Base-by-base conservation (phyloP, 192 early-diverging fungal species). In the Funneliformis geosporum region DNA sequence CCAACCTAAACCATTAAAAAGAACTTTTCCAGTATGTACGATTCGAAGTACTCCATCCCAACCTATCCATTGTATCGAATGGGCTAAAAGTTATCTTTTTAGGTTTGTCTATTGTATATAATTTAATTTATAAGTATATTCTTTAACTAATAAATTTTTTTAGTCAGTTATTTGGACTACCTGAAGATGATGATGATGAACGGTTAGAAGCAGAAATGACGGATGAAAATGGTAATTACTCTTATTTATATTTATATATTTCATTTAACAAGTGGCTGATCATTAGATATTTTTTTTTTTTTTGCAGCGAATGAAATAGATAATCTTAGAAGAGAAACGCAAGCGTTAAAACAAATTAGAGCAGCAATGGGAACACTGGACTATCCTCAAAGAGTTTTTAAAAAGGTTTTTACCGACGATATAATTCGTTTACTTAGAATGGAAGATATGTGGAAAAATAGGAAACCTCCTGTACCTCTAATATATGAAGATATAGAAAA, bases 31-130 rank as follows among this genome's bases (percentile, higher is more conserved):
- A 21, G 94, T 99, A 8, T 99, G 98, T 82, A 99, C 98, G 8
- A 99, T 99, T 80, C 90, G 98, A 47, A 95, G 93, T 42, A 99
- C 98, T 7, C 98, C 98, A 0, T 93, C 89, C 60, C 90, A 92
- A 38, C 95, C 98, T 18, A 96, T 99, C 61, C 98, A 99, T 82
- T 98, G 97, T 79, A 96, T 99, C 79, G 97, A 99, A 38, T 99
- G 98, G 98, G 95, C 97, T 79, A 99, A 99, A 84, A 94, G 91
- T 79, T 99, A 96, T 84, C 86, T 99, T 43, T 99, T 98, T 83
- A 91, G 86, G 79, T 92, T 88, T 18, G 8, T 47, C 50, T 42
- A 4, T 7, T 39, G 6, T 38, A 67, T 42, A 14, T 65, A 65
- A 28, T 65, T 27, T 27, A 27, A 28, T 5, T 23, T 5, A 28